Base-by-base conservation (phyloP, 2,329 filamentous ascomycete species). In the Curvularia spicifera region DNA sequence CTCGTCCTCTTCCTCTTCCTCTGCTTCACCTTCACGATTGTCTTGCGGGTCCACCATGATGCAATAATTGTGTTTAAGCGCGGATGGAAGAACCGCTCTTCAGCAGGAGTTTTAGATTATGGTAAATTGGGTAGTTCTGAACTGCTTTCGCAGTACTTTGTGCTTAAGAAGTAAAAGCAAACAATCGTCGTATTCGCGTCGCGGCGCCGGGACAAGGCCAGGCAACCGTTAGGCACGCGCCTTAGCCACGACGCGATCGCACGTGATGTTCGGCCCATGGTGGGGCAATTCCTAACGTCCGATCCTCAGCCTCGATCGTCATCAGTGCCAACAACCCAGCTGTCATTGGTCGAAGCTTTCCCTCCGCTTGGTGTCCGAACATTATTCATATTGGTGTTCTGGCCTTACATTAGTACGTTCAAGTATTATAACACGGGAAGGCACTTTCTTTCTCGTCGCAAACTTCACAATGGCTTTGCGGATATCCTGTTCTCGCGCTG, bases 1-100 rank as follows among this genome's bases (percentile, higher is more conserved):
- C 45, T 89, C 87, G 50, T 86, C 89, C 9, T 91, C 89, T 18
- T 93, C 89, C 9, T 91, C 89, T n/a, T 93, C 89, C 6, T 90
- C 87, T 5, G 84, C 80, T 42, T 82, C 79, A 24, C 69, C 70
- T 42, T 64, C 69, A 4, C 68, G 70, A 46, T 74, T 70, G 35
- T 73, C 66, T 18, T 70, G 69, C 18, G 64, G 47, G 37, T 73
- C 69, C 3, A 72, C 73, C 75, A 78, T 78, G 60, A 45, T 45
- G 46, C 26, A 28, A 10, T 13, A 5, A 22, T 42, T 22, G 51
- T 28, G 46, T 42, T 33, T 39, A 22, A 37, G 29, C 10, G 43
- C 8, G 24, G 20, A 12, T 22, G 18, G 5, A 12, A 31, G 6
- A 22, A 33, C 15, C 28, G 5, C 26, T 33, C n/a, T 4, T 44